Percentiles rank a stretch among this genome's conserved stretches.
These are phyloP conservation scores for Starmerella floris DNA, from an alignment of 805 yeast genomes.

Conservation along the genomic window DNA sequence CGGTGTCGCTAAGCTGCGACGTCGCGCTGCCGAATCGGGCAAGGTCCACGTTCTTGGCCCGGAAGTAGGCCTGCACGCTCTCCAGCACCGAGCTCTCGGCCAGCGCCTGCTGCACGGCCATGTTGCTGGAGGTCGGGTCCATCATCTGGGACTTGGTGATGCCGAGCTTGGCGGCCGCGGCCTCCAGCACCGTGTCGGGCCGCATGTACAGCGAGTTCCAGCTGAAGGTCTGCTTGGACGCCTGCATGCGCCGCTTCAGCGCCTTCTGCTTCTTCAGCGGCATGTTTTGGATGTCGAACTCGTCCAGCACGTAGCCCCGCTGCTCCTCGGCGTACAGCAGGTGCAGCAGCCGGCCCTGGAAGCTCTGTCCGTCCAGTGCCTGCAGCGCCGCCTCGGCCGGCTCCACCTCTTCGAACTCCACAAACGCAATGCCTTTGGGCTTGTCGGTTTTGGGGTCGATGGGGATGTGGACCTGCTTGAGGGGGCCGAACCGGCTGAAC, in stretches of 20 bases:
- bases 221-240: conserved; percentile 73
- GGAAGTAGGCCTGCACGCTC: conserved; percentile 79
- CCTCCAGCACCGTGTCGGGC: conserved; percentile 79
- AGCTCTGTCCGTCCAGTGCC: conserved; percentile 70
- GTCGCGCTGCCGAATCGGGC: conserved; percentile 39
- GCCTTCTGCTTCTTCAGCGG: conserved; percentile 88
- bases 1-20: conserved; percentile 54
- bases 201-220: conserved; percentile 93
- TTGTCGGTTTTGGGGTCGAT: conserved; percentile 78
- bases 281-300: conserved; percentile 76
- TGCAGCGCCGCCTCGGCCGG: conserved; percentile 68
- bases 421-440: conserved; percentile 86
- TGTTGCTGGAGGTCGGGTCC: conserved; percentile 71
- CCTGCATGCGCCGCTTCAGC: conserved; percentile 68
- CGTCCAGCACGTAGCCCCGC: conserved; percentile 73
- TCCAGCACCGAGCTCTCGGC: conserved; percentile 95
- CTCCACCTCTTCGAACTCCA: conserved; percentile 51
- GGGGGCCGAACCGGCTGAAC: conserved; percentile 52
- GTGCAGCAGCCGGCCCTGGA: conserved; percentile 88
- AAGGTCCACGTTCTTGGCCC: conserved; percentile 71
- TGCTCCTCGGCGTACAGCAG: conserved; percentile 74
- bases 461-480: conserved; percentile 87
- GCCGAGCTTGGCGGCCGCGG: conserved; percentile 77
- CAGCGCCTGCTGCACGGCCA: conserved; percentile 92
- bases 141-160: conserved; percentile 68